Evolutionary conservation across 139 green algal genomes (phyloP), one percentile per base, ranked within the genome.

Genomic region (Nannochloris sp.): DNA sequence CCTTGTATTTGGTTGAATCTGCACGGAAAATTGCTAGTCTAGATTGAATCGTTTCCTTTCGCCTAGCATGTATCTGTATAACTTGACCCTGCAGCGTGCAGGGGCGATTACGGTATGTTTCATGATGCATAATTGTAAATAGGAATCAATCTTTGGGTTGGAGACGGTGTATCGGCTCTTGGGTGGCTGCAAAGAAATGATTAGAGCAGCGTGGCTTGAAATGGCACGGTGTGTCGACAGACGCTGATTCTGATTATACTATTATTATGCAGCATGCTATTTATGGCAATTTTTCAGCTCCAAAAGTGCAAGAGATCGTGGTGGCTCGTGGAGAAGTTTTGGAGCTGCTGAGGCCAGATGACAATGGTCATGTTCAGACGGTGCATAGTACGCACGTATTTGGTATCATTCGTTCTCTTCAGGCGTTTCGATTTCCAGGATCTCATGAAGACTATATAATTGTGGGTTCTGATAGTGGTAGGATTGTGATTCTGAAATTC

Each of bases 401-500:
- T 76, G 93, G 93, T 20, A 66, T 72, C 46, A 89, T 98, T 55
- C 83, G 93, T 14, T 89, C 85, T 33, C 71, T 99, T 26, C 61
- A 73, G 25, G 70, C 88, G 23, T 96, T 99, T 68, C 82, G 93
- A 30, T 85, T 97, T 16, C 87, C 90, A 0, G 93, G 92, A n/a
- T 76, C 73, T 23, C 62, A 77, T 40, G 79, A 80, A 44, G 93
- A 99, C 63, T 89, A 97, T 65, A 58, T 99, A 23, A 74, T 96
- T 8, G 61, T 95, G 9, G 93, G 91, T 17, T 94, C 85, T 11
- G 94, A 99, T 69, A 89, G 79, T 1, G 94, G 94, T 0, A 77
- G 94, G 33, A 88, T 99, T 55, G 90, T 98, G 17, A 91, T 99
- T 26, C 73, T 99, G 12, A 79, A 96, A 69, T 98, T 85, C 61